These are phyloP conservation scores for Grosmannia serpens DNA, from an alignment of 2,329 filamentous ascomycete species.

Conservation along the genomic window DNA sequence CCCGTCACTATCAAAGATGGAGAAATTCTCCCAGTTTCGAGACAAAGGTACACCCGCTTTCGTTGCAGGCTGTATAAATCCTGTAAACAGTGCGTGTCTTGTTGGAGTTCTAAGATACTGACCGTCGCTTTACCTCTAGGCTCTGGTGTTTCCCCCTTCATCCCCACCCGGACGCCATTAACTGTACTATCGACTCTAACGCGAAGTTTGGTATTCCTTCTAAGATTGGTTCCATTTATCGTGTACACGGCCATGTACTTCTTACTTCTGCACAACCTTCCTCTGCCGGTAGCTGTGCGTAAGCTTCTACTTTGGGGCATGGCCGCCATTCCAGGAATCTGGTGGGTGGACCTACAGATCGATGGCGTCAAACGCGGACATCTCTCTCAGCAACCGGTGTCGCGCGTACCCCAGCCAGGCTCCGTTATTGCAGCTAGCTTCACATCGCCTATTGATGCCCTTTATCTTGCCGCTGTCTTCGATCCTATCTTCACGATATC, in stretches of 20 bases:
- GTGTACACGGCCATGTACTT: conserved; percentile 62
- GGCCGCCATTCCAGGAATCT: conserved; percentile 80
- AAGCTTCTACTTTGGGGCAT: conserved; percentile 84
- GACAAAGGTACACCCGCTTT: conserved; percentile 59
- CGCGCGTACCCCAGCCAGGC: conserved; percentile 65
- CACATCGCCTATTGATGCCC: conserved; percentile 81
- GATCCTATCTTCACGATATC: conserved; percentile 87
- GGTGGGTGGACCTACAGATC: conserved; percentile 98
- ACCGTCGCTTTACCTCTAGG: conserved; percentile 36
- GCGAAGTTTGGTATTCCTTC: conserved; percentile 61
- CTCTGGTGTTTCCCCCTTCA: conserved; percentile 91
- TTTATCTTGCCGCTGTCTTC: conserved; percentile 93
- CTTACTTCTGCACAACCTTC: conserved; percentile 69
- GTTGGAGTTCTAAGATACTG: background rate
- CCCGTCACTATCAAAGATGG: conserved; percentile 45
- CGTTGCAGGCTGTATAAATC: background rate
- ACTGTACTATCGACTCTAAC: conserved; percentile 52
- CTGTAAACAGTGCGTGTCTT: background rate
- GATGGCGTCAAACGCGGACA: conserved; percentile 92
- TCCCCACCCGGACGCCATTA: conserved; percentile 58
- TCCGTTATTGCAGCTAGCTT: conserved; percentile 83
- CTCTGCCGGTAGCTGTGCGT: conserved; percentile 44
- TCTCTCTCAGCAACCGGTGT: conserved; percentile 59
- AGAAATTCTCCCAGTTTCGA: conserved; percentile 88
- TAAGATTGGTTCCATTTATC: conserved; percentile 70